Evolutionary conservation across 768 basidiomycete genomes (phyloP), one percentile per base, ranked within the genome.

Genomic region (Russula compacta): DNA sequence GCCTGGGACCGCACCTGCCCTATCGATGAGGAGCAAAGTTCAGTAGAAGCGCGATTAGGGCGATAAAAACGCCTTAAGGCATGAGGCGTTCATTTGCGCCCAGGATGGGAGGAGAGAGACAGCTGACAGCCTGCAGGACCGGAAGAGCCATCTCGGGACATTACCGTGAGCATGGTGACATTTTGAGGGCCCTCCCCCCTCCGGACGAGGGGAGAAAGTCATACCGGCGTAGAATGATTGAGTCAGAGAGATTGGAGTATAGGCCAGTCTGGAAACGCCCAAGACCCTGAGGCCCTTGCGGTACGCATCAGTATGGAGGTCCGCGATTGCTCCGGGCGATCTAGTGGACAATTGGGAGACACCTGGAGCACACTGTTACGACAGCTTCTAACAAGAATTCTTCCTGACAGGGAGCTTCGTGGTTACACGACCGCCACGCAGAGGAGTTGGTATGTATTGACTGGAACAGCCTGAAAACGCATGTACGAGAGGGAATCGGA

Each of bases 11-110:
- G 21, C 56, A 60, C 51, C 46, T 64, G 56, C 56, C 59, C 60
- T 65, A 66, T 66, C 66, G 66, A 66, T 66, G 64, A 60, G 54
- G 47, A 36, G 44, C 54, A 57, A 65, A 54, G 64, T 50, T 56
- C 54, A 64, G 47, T 14, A 42, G 64, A 66, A 61, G 63, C 66
- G 58, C 64, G 64, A 66, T 66, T 64, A 52, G 59, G 57, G 53
- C 59, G 66, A 66, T 66, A 66, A 60, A 65, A 48, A 58, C 49
- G 56, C 57, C 50, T 55, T 56, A n/a, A 21, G 53, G 51, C 66
- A 66, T 65, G 66, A 65, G 64, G 64, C 63, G 52, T 66, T 66
- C 66, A 66, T 66, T 59, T 66, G 64, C 63, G 63, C 64, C 65
- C 56, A 53, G 63, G 59, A 66, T 56, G 63, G 63, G 59, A 62